phyloP scores from a whole-genome alignment of 2,329 filamentous ascomycete species.

The Polytolypa hystricis region DNA sequence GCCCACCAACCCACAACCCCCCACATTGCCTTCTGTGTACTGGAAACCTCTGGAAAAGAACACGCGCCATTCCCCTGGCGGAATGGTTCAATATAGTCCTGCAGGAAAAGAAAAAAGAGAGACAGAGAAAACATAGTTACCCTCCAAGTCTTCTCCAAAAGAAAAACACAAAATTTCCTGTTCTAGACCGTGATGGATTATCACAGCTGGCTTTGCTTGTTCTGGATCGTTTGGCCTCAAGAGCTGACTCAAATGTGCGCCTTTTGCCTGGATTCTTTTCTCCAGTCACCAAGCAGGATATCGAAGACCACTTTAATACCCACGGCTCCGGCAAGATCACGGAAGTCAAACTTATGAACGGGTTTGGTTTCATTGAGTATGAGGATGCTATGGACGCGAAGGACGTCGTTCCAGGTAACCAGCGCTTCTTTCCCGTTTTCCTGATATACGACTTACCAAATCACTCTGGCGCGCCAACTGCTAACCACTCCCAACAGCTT shows the following conservation, averaged over 20 bases:
- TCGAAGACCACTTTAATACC: slow-evolving; percentile 88
- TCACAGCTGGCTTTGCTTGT: slow-evolving; percentile 11
- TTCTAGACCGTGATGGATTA: slow-evolving; percentile 1
- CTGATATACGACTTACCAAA: slow-evolving; percentile 16
- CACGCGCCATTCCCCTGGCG: too few relatives aligned
- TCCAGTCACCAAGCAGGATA: slow-evolving; percentile 88
- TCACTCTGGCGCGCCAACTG: slow-evolving; percentile 1
- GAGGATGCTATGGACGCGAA: slow-evolving; percentile 96
- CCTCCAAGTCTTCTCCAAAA: slow-evolving; percentile 1
- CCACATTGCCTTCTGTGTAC: slow-evolving; percentile 8
- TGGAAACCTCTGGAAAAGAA: slow-evolving; percentile 13
- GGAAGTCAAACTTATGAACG: slow-evolving; percentile 99
- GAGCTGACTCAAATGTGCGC: slow-evolving; percentile 25
- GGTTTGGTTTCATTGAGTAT: slow-evolving; percentile 99
- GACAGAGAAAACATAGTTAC: too few relatives aligned
- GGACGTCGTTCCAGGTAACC: slow-evolving; percentile 92
- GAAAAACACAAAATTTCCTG: not conserved
- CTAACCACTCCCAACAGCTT: slow-evolving; percentile 31
- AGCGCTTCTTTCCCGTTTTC: slow-evolving; percentile 9
- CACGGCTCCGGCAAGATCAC: slow-evolving; percentile 96
- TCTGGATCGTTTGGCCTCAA: slow-evolving; percentile 17
- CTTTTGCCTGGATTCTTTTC: slow-evolving; percentile 25
- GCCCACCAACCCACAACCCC: slow-evolving; percentile 1
- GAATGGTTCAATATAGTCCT: slow-evolving; percentile 2
- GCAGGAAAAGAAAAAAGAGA: not conserved